Evolutionary conservation across 2,329 filamentous ascomycete species (phyloP).

Genomic region (Ambrosiella beaveri): DNA sequence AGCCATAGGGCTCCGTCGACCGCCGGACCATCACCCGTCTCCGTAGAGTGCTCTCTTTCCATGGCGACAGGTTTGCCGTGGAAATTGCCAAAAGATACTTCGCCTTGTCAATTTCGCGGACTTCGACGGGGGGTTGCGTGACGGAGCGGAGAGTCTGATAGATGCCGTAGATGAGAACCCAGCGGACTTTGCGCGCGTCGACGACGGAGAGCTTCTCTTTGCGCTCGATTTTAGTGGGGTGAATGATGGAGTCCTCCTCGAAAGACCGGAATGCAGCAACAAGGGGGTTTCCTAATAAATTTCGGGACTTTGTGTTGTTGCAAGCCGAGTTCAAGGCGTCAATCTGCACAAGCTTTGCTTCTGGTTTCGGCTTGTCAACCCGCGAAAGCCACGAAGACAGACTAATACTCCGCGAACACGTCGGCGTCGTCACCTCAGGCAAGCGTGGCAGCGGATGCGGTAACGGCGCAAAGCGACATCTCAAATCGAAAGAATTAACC

Average conservation of each 20-base stretch:
- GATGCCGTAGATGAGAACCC: slow-evolving; percentile 58
- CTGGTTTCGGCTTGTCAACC: slow-evolving; percentile 27
- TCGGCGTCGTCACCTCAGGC: slow-evolving; percentile 25
- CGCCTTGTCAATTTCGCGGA: slow-evolving; percentile 36
- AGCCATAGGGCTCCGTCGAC: slow-evolving; percentile 7
- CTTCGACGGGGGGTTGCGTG: slow-evolving; percentile 42
- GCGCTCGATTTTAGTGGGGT: slow-evolving; percentile 16
- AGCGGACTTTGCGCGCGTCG: slow-evolving; percentile 61
- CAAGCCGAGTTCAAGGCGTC: slow-evolving; percentile 35
- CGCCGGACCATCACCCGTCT: slow-evolving; percentile 16
- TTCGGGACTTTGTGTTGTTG: slow-evolving; percentile 23
- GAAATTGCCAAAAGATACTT: slow-evolving; percentile 38
- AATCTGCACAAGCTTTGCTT: slow-evolving; percentile 32
- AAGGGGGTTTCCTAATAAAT: slow-evolving; percentile 32
- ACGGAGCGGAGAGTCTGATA: slow-evolving; percentile 55
- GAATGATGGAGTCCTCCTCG: slow-evolving; percentile 37
- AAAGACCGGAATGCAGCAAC: slow-evolving; percentile 54
- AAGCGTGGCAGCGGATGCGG: slow-evolving; percentile 49
- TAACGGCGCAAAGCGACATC: slow-evolving; percentile 42
- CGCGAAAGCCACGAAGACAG: slow-evolving; percentile 26
- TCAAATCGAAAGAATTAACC: slow-evolving; percentile 46
- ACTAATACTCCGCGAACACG: slow-evolving; percentile 17
- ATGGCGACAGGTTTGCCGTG: slow-evolving; percentile 27
- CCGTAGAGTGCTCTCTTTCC: slow-evolving; percentile 21
- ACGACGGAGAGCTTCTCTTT: slow-evolving; percentile 23